phyloP scores from a whole-genome alignment of 2,329 filamentous ascomycete species.

The Cordyceps militaris region DNA sequence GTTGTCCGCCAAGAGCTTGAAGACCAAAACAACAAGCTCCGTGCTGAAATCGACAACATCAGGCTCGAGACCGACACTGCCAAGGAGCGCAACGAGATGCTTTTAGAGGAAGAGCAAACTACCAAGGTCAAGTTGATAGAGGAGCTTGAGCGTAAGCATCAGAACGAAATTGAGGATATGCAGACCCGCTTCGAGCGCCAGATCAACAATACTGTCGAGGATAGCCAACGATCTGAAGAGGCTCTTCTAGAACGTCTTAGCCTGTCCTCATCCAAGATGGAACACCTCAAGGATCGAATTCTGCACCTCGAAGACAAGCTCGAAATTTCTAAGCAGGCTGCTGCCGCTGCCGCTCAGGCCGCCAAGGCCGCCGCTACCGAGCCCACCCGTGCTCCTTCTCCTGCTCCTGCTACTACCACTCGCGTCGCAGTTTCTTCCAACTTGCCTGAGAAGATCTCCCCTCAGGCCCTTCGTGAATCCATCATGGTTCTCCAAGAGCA shows the following conservation, averaged over 20 bases:
- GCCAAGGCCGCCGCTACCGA: constrained; percentile 52
- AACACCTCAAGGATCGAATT: constrained; percentile 81
- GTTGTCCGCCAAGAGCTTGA: constrained; percentile 75
- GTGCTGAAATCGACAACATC: constrained; percentile 68
- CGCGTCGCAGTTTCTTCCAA: constrained; percentile 36
- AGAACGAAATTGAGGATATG: constrained; percentile 66
- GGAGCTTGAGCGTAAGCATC: constrained; percentile 50
- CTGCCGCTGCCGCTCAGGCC: constrained; percentile 72
- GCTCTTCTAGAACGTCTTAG: constrained; percentile 75
- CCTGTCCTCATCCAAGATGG: constrained; percentile 75
- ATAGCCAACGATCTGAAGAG: constrained; percentile 71
- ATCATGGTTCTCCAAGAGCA: constrained; percentile 96
- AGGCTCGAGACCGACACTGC: constrained; percentile 73
- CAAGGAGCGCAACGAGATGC: constrained; percentile 74
- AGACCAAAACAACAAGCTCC: constrained; percentile 64
- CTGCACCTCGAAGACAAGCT: constrained; percentile 83
- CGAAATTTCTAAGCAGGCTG: constrained; percentile 81
- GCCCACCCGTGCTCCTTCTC: constrained; percentile 24
- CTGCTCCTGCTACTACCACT: constrained; percentile 33
- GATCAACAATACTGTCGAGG: constrained; percentile 67
- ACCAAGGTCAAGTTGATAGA: constrained; percentile 53
- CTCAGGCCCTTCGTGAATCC: constrained; percentile 89
- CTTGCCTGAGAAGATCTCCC: constrained; percentile 79
- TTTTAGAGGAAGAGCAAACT: constrained; percentile 72
- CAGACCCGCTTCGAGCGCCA: constrained; percentile 68